Base-by-base conservation (phyloP, 1,139 yeast genomes). In the Scheffersomyces lignicola region DNA sequence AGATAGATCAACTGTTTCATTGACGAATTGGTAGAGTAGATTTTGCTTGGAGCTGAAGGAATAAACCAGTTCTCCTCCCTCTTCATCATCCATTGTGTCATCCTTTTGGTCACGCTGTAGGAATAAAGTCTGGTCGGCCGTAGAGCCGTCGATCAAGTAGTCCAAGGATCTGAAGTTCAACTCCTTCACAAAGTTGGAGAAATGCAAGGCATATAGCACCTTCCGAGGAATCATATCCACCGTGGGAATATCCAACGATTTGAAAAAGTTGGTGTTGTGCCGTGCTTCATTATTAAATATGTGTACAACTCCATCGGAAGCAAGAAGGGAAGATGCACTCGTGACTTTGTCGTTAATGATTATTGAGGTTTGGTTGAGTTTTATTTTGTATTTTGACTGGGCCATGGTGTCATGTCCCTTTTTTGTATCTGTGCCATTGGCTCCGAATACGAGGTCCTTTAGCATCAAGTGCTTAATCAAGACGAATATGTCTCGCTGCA, bases 131-230 rank as follows among this genome's bases (percentile, higher is more conserved):
- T 81, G 88, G 27, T 72, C 62, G 0, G 56, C 22, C 0, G 62
- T 49, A 0, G 64, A 45, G 4, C 84, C 81, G 39, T 80, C 82
- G 13, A 90, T 72, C 34, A 86, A 60, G 27, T 69, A 43, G 3
- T 66, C 60, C 16, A 88, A 60, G n/a, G 75, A 69, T 41, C 92
- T 73, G 42, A 86, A 78, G 33, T 76, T 65, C 15, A 88, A 51
- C 50, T 88, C 96, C 15, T 75, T 71, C 3, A 85, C 94, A 54
- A 87, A 81, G 20, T 69, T 69, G 2, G 82, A 69, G 33, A 79
- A 81, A 40, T 79, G 80, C 39, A 89, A 59, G 0, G 95, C 96
- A 47, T 76, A 71, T 7, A 90, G 62, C 35, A 85, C 78, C 52
- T 83, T 88, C 44, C 83, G 71, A 0, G 90, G 84, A n/a, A 80